A percentile compares a stretch with the other conserved stretches of the same genome.
Evolutionary conservation across 1,139 yeast species (phyloP).

Genomic region (Suhomyces bribrorum): DNA sequence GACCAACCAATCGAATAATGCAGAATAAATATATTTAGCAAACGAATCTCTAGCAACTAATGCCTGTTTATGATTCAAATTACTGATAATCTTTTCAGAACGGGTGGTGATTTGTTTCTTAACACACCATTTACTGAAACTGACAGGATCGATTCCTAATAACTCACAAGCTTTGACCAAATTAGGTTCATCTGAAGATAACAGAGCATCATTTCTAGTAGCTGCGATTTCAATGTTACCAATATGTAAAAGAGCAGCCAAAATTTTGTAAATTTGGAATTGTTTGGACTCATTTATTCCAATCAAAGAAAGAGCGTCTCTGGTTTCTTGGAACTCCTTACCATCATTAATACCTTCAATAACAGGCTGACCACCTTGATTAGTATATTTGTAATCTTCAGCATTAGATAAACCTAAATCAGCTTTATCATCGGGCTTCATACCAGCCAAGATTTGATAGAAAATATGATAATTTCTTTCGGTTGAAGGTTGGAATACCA

Average conservation of each 20-base stretch:
- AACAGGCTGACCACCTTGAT: conserved; percentile 80
- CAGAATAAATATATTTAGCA: conserved; percentile 89
- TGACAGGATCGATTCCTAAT: conserved; percentile 73
- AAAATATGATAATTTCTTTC: conserved; percentile 96
- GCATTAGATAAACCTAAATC: conserved; percentile 63
- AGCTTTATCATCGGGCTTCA: conserved; percentile 58
- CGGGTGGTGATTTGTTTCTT: conserved; percentile 94
- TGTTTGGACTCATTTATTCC: conserved; percentile 69
- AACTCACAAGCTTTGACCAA: conserved; percentile 81
- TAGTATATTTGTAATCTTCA: conserved; percentile 75
- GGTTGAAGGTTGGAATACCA: conserved; percentile 85
- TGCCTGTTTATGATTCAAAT: conserved; percentile 82
- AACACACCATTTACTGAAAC: conserved; percentile 87
- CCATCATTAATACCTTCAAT: conserved; percentile 84
- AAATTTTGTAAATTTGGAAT: conserved; percentile 67
- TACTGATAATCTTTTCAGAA: conserved; percentile 86
- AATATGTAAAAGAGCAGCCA: conserved; percentile 88
- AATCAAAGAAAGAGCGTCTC: conserved; percentile 73
- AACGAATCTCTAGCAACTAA: conserved; percentile 93
- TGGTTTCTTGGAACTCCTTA: conserved; percentile 71
- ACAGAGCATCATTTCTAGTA: conserved; percentile 79
- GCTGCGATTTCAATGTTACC: conserved; percentile 92
- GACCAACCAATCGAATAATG: conserved; percentile 95
- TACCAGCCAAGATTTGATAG: conserved; percentile 85
- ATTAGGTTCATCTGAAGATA: conserved; percentile 85